These are phyloP conservation scores for Cerioporus squamosus DNA, from an alignment of 1,284 basidiomycete species.

Conservation along the genomic window DNA sequence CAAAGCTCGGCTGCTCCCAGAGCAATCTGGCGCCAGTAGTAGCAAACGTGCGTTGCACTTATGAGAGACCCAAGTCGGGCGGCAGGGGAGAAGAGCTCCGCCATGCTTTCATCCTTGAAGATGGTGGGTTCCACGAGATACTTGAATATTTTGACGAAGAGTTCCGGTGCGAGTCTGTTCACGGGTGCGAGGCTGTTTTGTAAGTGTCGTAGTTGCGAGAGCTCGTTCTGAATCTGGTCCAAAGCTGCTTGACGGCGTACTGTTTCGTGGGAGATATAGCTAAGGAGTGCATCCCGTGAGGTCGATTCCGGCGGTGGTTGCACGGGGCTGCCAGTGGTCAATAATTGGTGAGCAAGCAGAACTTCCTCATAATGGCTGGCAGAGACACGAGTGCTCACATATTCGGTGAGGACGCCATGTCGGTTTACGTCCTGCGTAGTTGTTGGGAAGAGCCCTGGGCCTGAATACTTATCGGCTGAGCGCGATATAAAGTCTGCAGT, in stretches of 20 bases:
- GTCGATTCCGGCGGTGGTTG: too few relatives aligned
- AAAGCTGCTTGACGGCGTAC: not conserved
- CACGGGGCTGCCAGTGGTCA: too few relatives aligned
- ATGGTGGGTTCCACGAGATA: not conserved
- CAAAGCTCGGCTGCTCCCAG: not conserved
- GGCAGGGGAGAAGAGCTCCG: not conserved
- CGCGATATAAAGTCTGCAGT: too few relatives aligned
- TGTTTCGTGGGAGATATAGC: not conserved
- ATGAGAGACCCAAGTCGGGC: not conserved
- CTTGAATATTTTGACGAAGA: not conserved
- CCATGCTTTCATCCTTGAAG: not conserved
- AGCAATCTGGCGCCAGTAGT: not conserved
- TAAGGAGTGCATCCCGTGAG: not conserved
- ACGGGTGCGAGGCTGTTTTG: slow-evolving; percentile 2
- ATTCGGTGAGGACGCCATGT: too few relatives aligned
- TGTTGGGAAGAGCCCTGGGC: too few relatives aligned
- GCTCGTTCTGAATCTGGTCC: not conserved
- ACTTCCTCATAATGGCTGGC: too few relatives aligned
- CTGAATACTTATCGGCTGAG: too few relatives aligned
- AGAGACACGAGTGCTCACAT: too few relatives aligned
- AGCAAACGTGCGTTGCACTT: not conserved
- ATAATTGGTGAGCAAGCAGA: too few relatives aligned
- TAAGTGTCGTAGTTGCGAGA: not conserved
- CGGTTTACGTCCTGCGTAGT: too few relatives aligned
- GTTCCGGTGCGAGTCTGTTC: slow-evolving; percentile 1